Base-by-base conservation (phyloP, 306 rosid genomes). In the Vigna hirtella region DNA sequence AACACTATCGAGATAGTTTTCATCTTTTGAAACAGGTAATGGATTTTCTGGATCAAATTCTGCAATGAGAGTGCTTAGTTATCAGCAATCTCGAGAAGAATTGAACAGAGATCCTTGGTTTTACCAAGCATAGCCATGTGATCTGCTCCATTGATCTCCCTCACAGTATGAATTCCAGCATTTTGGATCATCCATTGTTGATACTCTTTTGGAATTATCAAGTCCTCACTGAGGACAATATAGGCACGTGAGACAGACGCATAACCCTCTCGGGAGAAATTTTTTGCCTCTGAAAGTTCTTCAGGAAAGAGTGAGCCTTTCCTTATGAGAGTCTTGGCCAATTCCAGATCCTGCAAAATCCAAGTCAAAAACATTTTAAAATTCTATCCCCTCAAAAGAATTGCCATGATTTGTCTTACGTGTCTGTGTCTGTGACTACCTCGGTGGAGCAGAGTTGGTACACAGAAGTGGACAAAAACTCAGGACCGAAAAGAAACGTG, bases 151-250 rank as follows among this genome's bases (percentile, higher is more conserved):
- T 81, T 38, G 38, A 90, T 83, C 71, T 85, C 86, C 43, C 76
- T 24, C 65, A 88, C 91, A 15, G 77, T 62, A 20, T 74, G 28
- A 40, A 85, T 68, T 7, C 67, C 86, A 4, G 77, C 58, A 77
- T 84, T 89, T 47, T 84, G 74, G n/a, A 91, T 81, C 89, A 84
- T 87, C 93, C 91, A 87, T 18, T 56, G 30, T 47, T 87, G 89
- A 74, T 10, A 76, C 9, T 66, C 84, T 38, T n/a, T 4, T 0
- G 90, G 70, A 67, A 82, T 38, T 22, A 13, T 51, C 36, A 79
- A 14, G 26, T 91, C 96, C 52, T 79, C 81, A 1, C 67, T 66
- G 2, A 70, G 32, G 28, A 83, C 73, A 48, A 78, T 63, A 40
- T 9, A 89, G 47, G 68, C 84, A 42, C 76, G 34, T 3, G 80